Evolutionary conservation across 1,284 basidiomycete genomes (phyloP), one percentile per base, ranked within the genome.

Genomic region (Ganoderma sinense): DNA sequence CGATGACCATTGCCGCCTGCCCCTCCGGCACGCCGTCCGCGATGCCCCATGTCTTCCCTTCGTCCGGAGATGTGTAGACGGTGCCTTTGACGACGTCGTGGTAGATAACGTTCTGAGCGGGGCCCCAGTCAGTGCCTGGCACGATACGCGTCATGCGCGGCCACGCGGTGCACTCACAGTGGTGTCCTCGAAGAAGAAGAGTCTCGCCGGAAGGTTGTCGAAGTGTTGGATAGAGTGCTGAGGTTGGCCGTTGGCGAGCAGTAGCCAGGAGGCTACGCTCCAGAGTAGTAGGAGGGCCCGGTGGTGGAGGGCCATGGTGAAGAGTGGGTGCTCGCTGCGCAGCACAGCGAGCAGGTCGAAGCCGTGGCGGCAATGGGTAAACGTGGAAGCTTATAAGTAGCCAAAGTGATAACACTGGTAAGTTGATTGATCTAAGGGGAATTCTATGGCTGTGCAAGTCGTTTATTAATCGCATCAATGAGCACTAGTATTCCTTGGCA

Each of bases 131-230:
- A 61, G 23, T 41, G 36, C 8, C 8, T 33, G 62, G 20, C 67
- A 41, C n/a, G 58, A 39, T 67, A 65, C 68, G 64, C 63, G 67
- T 71, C 63, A 67, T 58, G 48, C 39, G 36, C 26, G 45, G 64
- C 68, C 68, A 67, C 69, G 59, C 64, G 70, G 62, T 23, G 60
- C 77, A 82, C 85, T 73, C 72, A 96, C 95, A 53, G 91, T 81
- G 7, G 94, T 92, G 83, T 98, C 97, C 74, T 97, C 94, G 83
- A 99, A 97, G 86, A 97, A 98, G 84, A 94, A 93, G 65, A 98
- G 81, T 74, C 89, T 86, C n/a, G 87, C 86, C 0, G 97, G 97
- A n/a, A 95, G 83, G 79, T 94, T 94, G 62, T 84, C 75, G 78
- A 94, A 94, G 67, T 84, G 81, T 43, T 80, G 85, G 65, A 91